Percentiles rank a stretch among this genome's conserved stretches.
Evolutionary conservation across 83 land plant species (phyloP).

Genomic region (Larix sibirica): DNA sequence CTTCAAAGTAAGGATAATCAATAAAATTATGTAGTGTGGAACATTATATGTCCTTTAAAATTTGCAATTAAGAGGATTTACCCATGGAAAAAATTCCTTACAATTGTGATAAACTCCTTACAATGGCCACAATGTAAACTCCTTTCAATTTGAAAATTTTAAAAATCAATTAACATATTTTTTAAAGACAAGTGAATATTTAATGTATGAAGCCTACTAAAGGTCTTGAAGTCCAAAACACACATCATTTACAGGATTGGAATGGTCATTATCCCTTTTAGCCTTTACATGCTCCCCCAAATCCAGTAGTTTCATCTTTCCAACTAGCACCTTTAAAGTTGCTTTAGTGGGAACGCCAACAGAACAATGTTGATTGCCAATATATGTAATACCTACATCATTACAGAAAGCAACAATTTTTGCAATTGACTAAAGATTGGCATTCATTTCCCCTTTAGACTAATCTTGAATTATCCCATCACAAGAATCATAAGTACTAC

Average conservation of each 20-base stretch:
- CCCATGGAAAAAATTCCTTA: too few species aligned
- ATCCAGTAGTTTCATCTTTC: constrained; percentile 81
- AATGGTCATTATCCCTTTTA: background rate
- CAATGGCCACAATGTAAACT: too few species aligned
- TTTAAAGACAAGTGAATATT: too few species aligned
- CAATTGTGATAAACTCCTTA: too few species aligned
- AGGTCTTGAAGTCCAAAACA: too few species aligned
- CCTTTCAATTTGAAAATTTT: too few species aligned
- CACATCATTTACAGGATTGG: constrained; percentile 18
- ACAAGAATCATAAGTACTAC: constrained; percentile 82
- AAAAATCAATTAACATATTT: too few species aligned
- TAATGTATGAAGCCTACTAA: too few species aligned
- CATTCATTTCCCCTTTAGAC: constrained; percentile 49
- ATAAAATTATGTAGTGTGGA: too few species aligned
- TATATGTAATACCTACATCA: constrained; percentile 73
- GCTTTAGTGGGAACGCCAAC: constrained; percentile 97
- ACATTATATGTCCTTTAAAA: too few species aligned
- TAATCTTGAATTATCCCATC: constrained; percentile 74
- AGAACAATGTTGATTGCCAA: constrained; percentile 57
- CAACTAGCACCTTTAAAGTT: constrained; percentile 91
- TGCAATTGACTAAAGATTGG: constrained; percentile 70
- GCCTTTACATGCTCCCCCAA: constrained; percentile 4
- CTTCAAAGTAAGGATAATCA: too few species aligned
- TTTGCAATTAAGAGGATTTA: too few species aligned
- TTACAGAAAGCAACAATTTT: constrained; percentile 86